Conservation (phyloP, 495 filamentous ascomycete genomes). For the Gamarada debralockiae region DNA sequence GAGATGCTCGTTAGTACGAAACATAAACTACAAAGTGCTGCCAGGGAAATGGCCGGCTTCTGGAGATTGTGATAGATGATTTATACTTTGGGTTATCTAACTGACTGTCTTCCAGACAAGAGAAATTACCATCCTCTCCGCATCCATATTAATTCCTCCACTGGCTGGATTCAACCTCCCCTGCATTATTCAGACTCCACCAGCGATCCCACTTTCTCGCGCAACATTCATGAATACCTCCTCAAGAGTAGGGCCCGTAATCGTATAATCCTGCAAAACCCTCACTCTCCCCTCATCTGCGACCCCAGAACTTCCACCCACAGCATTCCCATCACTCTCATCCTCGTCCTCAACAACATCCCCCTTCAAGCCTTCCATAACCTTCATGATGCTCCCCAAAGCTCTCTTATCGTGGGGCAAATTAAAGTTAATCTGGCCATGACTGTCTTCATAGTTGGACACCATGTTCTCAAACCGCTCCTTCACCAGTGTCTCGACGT, state of each 20-base stretch:
- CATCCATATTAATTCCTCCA: no score
- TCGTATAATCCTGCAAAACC: constrained; percentile 16
- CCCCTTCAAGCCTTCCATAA: constrained; percentile 22
- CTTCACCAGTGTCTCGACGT: constrained; percentile 12
- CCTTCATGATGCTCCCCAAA: constrained; percentile 20
- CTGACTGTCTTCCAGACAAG: no score
- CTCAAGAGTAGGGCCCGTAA: constrained; percentile 19
- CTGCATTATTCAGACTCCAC: constrained; percentile 5
- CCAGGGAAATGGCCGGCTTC: no score
- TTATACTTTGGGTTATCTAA: no score
- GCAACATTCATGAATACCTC: constrained; percentile 26
- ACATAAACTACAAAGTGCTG: no score
- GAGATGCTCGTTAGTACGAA: no score
- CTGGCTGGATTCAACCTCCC: no score
- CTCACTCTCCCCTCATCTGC: not conserved
- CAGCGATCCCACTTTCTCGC: constrained; percentile 11
- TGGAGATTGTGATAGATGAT: no score
- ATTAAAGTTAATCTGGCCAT: constrained; percentile 19
- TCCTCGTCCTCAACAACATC: constrained; percentile 9
- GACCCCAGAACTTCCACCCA: constrained; percentile 5
- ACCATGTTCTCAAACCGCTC: constrained; percentile 8
- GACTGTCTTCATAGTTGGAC: constrained; percentile 12
- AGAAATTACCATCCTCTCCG: no score
- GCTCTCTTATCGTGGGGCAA: constrained; percentile 19
- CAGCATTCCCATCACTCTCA: not conserved